Evolutionary conservation across 768 basidiomycete genomes (phyloP), one percentile per base, ranked within the genome.

Genomic region (Russula sp.): DNA sequence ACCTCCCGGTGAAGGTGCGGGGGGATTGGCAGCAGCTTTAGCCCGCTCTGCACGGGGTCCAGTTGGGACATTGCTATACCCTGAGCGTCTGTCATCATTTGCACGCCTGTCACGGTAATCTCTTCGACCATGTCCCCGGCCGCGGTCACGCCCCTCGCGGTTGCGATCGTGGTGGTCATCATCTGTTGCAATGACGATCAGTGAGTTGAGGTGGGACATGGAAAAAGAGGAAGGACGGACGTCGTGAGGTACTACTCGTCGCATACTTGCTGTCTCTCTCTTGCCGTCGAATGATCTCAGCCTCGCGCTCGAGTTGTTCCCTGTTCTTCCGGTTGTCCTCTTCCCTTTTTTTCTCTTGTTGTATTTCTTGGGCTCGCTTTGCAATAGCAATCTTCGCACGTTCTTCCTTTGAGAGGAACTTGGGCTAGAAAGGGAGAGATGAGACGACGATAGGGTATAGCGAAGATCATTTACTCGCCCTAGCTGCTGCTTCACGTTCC

Each of bases 361-460:
- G 82, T 46, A 98, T 88, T 73, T 98, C 95, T 63, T 89, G 83
- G 22, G 87, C 83, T 16, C 96, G 87, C 70, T 92, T 90, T 18
- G 88, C 86, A 65, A 98, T 90, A 3, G 96, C 96, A 40, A 97
- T 76, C 71, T 85, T 85, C 20, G 92, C 92, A 55, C 96, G 85
- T 71, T 97, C 91, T 68, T 94, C 92, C 76, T 92, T 98, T 2
- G 91, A 85, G 16, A 98, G 80, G 79, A 98, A 98, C 75, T 86
- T 96, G 40, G 96, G 96, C 94, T 98, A 65, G 49, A 34, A 57
- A 24, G 22, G 51, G 13, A n/a, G 52, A 6, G n/a, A 32, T 65
- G 10, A 62, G 66, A 67, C 30, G 67, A 51, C 26, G 11, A 46
- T 32, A 36, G n/a, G 30, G 18, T 18, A 11, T 18, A 3, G 8